phyloP scores from a whole-genome alignment of 441 rosid genomes.

The Mallotus repandus region DNA sequence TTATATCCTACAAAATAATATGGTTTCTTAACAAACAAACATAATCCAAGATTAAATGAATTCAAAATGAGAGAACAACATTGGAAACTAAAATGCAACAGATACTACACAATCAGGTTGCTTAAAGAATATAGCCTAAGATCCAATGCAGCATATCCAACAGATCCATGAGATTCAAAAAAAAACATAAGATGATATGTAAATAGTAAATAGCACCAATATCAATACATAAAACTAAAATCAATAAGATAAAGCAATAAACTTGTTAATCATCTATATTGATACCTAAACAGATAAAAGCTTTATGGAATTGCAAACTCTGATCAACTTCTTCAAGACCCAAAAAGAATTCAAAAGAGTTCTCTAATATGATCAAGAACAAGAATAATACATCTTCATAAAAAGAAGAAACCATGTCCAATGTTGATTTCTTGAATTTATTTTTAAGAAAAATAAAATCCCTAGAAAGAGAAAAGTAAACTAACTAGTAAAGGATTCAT shows the following conservation, averaged over 20 bases:
- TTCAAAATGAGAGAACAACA: too few relatives aligned
- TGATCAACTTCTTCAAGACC: conserved; percentile 14
- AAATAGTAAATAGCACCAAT: background rate
- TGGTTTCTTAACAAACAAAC: too few relatives aligned
- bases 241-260: background rate
- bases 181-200: too few relatives aligned
- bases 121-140: too few relatives aligned
- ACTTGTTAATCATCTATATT: background rate
- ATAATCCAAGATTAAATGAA: too few relatives aligned
- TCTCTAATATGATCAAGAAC: conserved; percentile 22
- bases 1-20: too few relatives aligned
- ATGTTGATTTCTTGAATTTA: too few relatives aligned
- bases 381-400: background rate
- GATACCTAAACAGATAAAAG: conserved; percentile 13
- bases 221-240: conserved; percentile 1
- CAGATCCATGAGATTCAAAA: too few relatives aligned
- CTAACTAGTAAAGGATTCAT: conserved; percentile 18
- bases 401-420: background rate
- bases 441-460: background rate
- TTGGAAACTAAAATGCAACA: too few relatives aligned
- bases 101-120: too few relatives aligned
- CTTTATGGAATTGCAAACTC: conserved; percentile 2
- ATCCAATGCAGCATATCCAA: too few relatives aligned
- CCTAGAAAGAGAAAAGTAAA: background rate
- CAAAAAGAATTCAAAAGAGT: conserved; percentile 13